phyloP scores from a whole-genome alignment of 2,329 filamentous ascomycete species.

The Tothia fuscella region DNA sequence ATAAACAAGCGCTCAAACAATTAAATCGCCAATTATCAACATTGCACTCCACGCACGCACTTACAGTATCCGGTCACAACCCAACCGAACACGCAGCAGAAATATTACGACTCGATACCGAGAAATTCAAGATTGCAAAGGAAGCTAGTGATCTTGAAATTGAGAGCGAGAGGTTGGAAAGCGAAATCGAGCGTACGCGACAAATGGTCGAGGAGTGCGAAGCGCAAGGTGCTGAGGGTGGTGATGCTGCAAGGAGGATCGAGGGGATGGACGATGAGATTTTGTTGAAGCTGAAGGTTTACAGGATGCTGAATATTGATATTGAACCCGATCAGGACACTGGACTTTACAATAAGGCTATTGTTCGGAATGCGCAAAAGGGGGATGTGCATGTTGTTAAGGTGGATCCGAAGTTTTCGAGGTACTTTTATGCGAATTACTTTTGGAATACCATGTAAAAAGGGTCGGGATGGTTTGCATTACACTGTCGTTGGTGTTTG shows the following conservation, averaged over 20 bases:
- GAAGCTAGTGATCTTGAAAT: constrained; percentile 79
- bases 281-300: constrained; percentile 72
- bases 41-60: constrained; percentile 62
- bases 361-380: constrained; percentile 74
- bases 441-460: constrained; percentile 76
- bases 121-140: constrained; percentile 93
- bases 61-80: constrained; percentile 64
- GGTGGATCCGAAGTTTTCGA: constrained; percentile 82
- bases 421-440: constrained; percentile 88
- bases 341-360: constrained; percentile 74
- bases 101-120: constrained; percentile 78
- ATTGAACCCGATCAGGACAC: constrained; percentile 62
- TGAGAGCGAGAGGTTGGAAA: constrained; percentile 82
- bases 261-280: constrained; percentile 34
- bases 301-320: constrained; percentile 81
- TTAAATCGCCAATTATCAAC: constrained; percentile 66
- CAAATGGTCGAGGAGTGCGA: constrained; percentile 72
- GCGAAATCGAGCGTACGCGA: constrained; percentile 63
- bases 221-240: constrained; percentile 73
- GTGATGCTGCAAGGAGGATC: constrained; percentile 36
- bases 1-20: constrained; percentile 31
- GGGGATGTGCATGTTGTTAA: constrained; percentile 93
- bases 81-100: constrained; percentile 68
- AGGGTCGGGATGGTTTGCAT: neutral
- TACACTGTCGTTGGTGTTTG: neutral